Base-by-base conservation (phyloP, 345 rosid genomes). In the Nephelium lappaceum region DNA sequence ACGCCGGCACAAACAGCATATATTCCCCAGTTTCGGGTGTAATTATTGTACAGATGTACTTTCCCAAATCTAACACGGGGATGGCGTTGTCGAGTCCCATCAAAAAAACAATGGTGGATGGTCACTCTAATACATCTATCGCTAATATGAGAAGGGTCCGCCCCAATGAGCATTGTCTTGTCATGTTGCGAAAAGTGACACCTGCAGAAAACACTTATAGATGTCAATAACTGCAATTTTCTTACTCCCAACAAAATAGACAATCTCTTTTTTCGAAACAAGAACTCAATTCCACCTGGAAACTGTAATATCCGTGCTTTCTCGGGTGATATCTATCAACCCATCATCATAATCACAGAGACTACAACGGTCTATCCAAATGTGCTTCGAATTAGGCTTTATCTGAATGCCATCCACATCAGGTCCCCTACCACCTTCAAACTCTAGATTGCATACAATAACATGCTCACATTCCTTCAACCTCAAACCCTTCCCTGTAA, bases 381-480 rank as follows among this genome's bases (percentile, higher is more conserved):
- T 90, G 81, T 87, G 91, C 80, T 86, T 90, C 8, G 98, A 91
- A 42, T 92, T 92, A 0, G 99, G 99, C 81, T 97, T 96, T 74
- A 97, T 93, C 83, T 97, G 99, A 85, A 97, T 94, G 15, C 84
- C 98, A 81, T 97, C 98, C n/a, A 79, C 95, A 86, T 94, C 98
- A 38, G 86, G 89, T 62, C 98, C 97, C 36, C 85, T 91, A 67
- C 98, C 98, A 0, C 97, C 97, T 84, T 93, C 97, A 11, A 97
- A 90, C 81, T 93, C 95, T 64, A 93, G 86, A 81, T 97, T 97
- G 83, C 98, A 94, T 15, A 97, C 74, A 47, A 94, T 92, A 70
- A 93, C 88, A 81, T 96, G 95, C 71, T 93, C 96, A 25, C 98
- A 91, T 77, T 93, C 91, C 88, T 92, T 92, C 57, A 94, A 83